Percentiles rank a stretch among this genome's conserved stretches.
Conservation (phyloP, 225 moss, liverwort and hornwort genomes). For the Climacium dendroides region DNA sequence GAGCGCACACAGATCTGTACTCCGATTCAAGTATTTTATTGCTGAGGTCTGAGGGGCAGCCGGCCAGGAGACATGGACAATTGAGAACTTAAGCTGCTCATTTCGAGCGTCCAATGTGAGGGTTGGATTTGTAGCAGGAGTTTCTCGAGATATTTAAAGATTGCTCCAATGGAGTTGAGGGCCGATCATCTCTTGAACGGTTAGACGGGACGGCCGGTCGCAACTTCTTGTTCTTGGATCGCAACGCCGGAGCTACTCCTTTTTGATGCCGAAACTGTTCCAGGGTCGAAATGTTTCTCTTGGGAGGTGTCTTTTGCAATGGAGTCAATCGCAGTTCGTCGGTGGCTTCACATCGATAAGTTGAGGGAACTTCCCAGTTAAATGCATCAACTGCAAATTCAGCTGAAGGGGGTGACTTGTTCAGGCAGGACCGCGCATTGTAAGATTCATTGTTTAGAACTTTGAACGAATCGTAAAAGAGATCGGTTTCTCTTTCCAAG, state of each 20-base stretch:
- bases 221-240: slow-evolving; percentile 5
- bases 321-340: not conserved
- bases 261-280: slow-evolving; percentile 8
- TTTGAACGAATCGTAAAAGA: not conserved
- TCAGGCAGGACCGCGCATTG: not conserved
- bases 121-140: slow-evolving; percentile 8
- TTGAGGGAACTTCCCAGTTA: not conserved
- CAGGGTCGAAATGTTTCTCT: slow-evolving; percentile 1
- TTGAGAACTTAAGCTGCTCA: not conserved
- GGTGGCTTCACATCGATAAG: not conserved
- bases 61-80: not conserved
- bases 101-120: slow-evolving; percentile 3
- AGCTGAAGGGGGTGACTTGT: not conserved
- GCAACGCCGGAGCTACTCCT: not conserved
- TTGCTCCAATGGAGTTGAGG: not conserved
- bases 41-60: not conserved
- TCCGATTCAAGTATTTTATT: not conserved
- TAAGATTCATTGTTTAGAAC: not conserved
- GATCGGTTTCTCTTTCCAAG: not conserved
- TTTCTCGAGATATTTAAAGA: slow-evolving; percentile 7
- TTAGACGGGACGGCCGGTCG: not conserved
- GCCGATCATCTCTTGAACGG: not conserved
- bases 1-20: not conserved
- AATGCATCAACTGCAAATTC: not conserved
- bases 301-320: not conserved